These are phyloP conservation scores for Encephalitozoon intestinalis DNA, from an alignment of 371 early-diverging fungal genomes.

Conservation along the genomic window DNA sequence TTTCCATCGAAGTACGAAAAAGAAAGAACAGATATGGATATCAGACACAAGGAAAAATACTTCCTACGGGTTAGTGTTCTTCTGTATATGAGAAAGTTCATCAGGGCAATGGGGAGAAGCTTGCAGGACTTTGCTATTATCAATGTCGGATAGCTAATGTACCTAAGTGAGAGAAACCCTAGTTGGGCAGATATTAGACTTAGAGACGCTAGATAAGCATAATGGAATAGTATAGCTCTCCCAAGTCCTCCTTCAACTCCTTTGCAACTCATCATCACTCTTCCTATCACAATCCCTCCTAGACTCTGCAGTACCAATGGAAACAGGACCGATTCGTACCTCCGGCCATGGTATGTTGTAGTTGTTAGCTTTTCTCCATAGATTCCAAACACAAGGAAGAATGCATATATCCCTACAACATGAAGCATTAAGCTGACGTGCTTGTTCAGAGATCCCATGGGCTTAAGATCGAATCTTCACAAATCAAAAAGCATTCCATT, in stretches of 20 bases:
- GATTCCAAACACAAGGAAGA: conserved; percentile 9
- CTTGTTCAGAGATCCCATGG: not conserved
- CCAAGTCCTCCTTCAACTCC: not conserved
- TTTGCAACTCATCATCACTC: not conserved
- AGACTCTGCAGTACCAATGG: not conserved
- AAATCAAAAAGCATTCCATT: not conserved
- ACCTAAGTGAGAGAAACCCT: conserved; percentile 77
- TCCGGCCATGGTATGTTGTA: not conserved
- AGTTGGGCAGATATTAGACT: conserved; percentile 67
- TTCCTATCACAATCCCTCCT: not conserved
- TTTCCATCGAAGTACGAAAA: conserved; percentile 73
- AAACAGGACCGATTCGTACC: conserved; percentile 1
- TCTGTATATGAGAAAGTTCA: conserved; percentile 79
- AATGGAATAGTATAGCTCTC: not conserved
- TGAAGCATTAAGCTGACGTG: not conserved
- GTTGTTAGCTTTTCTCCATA: conserved; percentile 30
- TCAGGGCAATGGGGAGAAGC: conserved; percentile 81
- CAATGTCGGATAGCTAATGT: conserved; percentile 89
- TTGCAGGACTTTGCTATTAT: conserved; percentile 90
- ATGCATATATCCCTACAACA: conserved; percentile 12
- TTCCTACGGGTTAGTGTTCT: conserved; percentile 71
- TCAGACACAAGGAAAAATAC: conserved; percentile 71
- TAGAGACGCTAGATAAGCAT: conserved; percentile 2
- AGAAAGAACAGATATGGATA: conserved; percentile 75
- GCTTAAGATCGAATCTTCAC: not conserved